Conservation (phyloP, 192 early-diverging fungal species). For the Haplosporangium gracile region DNA sequence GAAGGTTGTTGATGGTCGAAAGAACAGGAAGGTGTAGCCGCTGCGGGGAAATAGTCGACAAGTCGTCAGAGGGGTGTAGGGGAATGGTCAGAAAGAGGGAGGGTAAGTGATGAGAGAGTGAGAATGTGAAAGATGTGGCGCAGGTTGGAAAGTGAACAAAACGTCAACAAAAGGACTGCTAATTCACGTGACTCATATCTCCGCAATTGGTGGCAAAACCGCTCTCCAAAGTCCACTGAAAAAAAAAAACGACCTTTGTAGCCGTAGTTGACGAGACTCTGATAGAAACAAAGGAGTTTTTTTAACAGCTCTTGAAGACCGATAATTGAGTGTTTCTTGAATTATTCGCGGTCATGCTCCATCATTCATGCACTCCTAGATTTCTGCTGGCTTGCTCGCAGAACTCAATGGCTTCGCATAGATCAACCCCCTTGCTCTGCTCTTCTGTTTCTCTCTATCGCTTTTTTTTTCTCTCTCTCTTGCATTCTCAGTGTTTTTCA, state of each 20-base stretch:
- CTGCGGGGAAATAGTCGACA: neutral
- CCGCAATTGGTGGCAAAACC: neutral
- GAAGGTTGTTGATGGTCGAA: neutral
- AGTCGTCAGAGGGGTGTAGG: neutral
- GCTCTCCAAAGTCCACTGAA: neutral
- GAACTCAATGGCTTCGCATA: neutral
- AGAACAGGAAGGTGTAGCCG: neutral
- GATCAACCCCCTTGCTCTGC: neutral
- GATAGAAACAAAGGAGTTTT: neutral
- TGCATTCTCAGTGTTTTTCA: neutral
- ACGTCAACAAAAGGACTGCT: neutral
- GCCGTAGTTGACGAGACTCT: neutral
- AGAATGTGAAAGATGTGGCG: slow-evolving; percentile 8
- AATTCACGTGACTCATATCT: neutral
- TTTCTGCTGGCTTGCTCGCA: neutral
- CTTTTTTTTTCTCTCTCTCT: neutral
- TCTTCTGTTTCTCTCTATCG: neutral
- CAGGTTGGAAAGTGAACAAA: neutral
- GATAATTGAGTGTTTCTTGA: neutral
- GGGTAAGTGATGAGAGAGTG: neutral
- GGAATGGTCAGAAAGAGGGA: neutral
- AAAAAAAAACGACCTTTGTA: too few species aligned
- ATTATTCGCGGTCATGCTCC: neutral
- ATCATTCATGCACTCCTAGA: neutral
- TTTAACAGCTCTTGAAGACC: neutral